phyloP scores from a whole-genome alignment of 148 eudicot genomes.

The Rhododendron molle region DNA sequence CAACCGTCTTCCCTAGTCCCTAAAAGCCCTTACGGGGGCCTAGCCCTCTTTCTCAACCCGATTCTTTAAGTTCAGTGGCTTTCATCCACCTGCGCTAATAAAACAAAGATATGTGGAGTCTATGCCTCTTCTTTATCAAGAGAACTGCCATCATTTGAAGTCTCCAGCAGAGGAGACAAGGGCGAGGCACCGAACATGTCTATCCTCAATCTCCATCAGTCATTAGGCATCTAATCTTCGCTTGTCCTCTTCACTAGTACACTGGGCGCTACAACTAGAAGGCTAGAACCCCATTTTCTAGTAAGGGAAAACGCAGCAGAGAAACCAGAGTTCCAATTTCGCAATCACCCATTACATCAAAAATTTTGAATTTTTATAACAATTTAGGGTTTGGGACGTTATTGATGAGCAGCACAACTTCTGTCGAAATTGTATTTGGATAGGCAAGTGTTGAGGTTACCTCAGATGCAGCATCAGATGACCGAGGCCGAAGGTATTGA shows the following conservation, averaged over 20 bases:
- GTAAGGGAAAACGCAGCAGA: background rate
- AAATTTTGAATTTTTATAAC: background rate
- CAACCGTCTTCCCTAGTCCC: background rate
- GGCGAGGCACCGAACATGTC: too few relatives aligned
- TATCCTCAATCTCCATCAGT: too few relatives aligned
- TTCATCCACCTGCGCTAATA: too few relatives aligned
- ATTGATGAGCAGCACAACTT: background rate
- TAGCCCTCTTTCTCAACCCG: too few relatives aligned
- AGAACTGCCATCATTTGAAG: too few relatives aligned
- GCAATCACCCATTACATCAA: background rate
- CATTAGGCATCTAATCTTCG: too few relatives aligned
- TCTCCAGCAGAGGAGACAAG: too few relatives aligned
- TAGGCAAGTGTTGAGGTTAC: conserved; percentile 9
- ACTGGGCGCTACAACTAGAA: background rate
- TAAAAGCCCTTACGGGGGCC: background rate
- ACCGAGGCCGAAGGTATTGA: conserved; percentile 41
- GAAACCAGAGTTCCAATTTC: background rate
- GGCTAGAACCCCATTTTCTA: background rate
- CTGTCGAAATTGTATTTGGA: background rate
- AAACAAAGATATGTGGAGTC: too few relatives aligned
- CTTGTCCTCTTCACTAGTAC: background rate
- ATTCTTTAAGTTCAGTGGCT: too few relatives aligned
- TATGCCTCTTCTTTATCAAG: too few relatives aligned
- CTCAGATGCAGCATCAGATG: conserved; percentile 23
- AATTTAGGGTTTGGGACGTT: background rate